Conservation (phyloP, 257 asterid species). For the Verbena officinalis region DNA sequence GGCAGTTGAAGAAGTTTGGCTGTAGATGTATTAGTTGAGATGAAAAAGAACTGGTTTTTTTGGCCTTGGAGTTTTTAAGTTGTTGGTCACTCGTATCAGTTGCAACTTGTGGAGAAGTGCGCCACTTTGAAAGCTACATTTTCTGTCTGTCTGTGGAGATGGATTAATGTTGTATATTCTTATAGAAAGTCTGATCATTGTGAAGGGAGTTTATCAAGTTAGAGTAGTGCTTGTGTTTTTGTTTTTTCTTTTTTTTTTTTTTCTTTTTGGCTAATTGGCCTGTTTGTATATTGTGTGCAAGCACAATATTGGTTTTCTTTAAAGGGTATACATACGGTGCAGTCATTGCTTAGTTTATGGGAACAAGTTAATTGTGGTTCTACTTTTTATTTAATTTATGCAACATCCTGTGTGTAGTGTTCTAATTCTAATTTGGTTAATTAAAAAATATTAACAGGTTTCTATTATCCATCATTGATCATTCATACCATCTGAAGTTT, state of each 20-base stretch:
- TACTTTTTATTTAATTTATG: not conserved
- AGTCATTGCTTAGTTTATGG: constrained; percentile 36
- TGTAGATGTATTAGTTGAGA: constrained; percentile 35
- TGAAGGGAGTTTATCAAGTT: constrained; percentile 6
- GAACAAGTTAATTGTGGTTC: constrained; percentile 16
- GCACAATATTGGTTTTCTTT: constrained; percentile 45
- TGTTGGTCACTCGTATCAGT: constrained; percentile 25
- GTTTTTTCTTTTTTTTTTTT: not conserved
- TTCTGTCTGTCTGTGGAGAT: constrained; percentile 29
- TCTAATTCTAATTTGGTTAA: too few relatives aligned
- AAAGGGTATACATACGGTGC: constrained; percentile 31
- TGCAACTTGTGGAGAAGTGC: constrained; percentile 33
- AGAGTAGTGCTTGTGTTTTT: constrained; percentile 30
- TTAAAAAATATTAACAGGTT: too few relatives aligned
- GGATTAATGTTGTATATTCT: constrained; percentile 39
- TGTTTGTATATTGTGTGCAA: constrained; percentile 43
- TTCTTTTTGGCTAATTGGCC: constrained; percentile 33
- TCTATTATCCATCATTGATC: too few relatives aligned
- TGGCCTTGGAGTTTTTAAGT: constrained; percentile 35
- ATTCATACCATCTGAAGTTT: too few relatives aligned
- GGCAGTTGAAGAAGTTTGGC: constrained; percentile 39
- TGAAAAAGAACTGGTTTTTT: constrained; percentile 34
- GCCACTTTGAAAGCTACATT: not conserved
- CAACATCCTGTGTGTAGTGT: too few relatives aligned
- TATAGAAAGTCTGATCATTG: constrained; percentile 25